These are phyloP conservation scores for Polyporus arcularius DNA, from an alignment of 768 basidiomycete species.

Conservation along the genomic window DNA sequence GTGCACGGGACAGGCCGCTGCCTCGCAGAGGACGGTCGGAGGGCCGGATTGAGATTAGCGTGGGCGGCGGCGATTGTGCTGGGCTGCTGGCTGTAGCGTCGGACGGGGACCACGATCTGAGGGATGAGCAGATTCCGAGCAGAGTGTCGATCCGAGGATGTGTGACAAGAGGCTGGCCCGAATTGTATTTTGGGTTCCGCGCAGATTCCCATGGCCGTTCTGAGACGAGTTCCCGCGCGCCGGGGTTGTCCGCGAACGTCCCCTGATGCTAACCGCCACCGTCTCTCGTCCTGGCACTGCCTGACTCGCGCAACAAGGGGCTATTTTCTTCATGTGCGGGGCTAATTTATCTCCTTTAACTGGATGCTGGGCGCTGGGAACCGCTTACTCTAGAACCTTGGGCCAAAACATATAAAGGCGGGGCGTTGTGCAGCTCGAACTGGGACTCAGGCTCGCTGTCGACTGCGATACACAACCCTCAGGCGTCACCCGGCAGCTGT, in stretches of 20 bases:
- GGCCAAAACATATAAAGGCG: constrained; percentile 21
- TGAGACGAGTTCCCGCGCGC: constrained; percentile 2
- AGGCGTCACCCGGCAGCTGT: constrained; percentile 13
- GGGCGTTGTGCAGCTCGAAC: constrained; percentile 3
- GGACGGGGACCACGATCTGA: constrained; percentile 14
- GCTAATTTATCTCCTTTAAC: constrained; percentile 16
- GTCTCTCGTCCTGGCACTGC: constrained; percentile 18
- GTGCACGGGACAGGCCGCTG: neutral
- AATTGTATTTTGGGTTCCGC: constrained; percentile 8
- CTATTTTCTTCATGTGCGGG: constrained; percentile 19
- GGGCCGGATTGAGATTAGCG: constrained; percentile 13
- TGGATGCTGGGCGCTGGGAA: constrained; percentile 17
- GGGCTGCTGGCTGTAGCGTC: constrained; percentile 1
- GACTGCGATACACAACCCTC: constrained; percentile 8
- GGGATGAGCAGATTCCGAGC: constrained; percentile 9
- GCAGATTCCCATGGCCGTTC: constrained; percentile 10
- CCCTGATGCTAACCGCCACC: constrained; percentile 18
- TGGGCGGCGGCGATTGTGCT: constrained; percentile 8
- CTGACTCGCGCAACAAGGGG: constrained; percentile 17
- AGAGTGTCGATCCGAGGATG: constrained; percentile 20
- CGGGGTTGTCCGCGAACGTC: constrained; percentile 17
- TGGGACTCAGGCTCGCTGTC: constrained; percentile 11
- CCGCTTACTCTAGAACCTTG: constrained; percentile 17
- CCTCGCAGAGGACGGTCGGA: neutral
- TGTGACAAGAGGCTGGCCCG: constrained; percentile 13